Evolutionary conservation across 1,139 yeast genomes (phyloP).

Genomic region (Candida neerlandica): DNA sequence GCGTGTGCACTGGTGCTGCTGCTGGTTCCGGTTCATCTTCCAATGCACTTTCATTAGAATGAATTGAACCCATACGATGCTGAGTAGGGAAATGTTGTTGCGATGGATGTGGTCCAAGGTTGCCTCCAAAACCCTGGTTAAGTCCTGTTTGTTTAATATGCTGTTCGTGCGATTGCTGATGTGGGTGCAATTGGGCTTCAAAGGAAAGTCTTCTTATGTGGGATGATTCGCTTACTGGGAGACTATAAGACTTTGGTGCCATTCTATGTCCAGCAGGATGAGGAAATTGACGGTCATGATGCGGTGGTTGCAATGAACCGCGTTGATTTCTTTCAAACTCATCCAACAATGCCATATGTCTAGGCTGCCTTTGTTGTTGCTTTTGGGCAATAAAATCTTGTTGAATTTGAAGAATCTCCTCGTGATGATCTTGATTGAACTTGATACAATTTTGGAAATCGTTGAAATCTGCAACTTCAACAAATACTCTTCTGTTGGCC

Average conservation of each 20-base stretch:
- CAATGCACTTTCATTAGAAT: background rate
- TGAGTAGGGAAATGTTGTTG: background rate
- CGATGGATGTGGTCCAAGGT: background rate
- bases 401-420: constrained; percentile 34
- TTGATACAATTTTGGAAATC: constrained; percentile 51
- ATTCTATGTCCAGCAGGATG: background rate
- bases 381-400: constrained; percentile 32
- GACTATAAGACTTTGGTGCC: constrained; percentile 3
- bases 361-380: constrained; percentile 22
- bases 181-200: constrained; percentile 12
- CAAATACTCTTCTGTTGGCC: constrained; percentile 41
- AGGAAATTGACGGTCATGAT: constrained; percentile 5
- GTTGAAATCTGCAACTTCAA: constrained; percentile 50
- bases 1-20: background rate
- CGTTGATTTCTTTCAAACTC: constrained; percentile 15
- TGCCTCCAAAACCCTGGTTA: background rate
- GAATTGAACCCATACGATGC: background rate
- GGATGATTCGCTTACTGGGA: constrained; percentile 10
- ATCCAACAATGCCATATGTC: constrained; percentile 20
- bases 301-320: constrained; percentile 5
- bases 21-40: background rate
- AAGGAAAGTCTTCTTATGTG: constrained; percentile 13
- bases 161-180: constrained; percentile 7
- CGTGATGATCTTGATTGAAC: constrained; percentile 40
- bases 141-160: constrained; percentile 2